phyloP scores from a whole-genome alignment of 257 asterid genomes.

The Forsythia suspensa region DNA sequence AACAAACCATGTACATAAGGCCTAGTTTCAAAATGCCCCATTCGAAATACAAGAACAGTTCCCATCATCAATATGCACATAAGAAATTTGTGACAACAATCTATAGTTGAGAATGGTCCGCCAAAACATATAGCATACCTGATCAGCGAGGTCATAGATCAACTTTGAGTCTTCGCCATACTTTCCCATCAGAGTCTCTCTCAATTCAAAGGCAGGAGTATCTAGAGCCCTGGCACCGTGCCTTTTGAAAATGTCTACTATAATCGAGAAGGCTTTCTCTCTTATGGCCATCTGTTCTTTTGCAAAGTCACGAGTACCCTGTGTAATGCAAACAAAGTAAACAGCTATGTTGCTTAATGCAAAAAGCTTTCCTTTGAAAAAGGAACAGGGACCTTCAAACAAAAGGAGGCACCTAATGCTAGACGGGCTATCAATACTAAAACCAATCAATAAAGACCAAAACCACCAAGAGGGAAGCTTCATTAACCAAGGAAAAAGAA shows the following conservation, averaged over 20 bases:
- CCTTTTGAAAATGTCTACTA: slow-evolving; percentile 78
- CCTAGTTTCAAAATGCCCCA: background rate
- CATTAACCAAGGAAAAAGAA: background rate
- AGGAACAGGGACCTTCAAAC: background rate
- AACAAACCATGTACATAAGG: background rate
- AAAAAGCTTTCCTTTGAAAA: background rate
- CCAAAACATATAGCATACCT: slow-evolving; percentile 46
- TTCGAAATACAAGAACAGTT: background rate
- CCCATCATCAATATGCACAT: background rate
- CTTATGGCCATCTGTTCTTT: slow-evolving; percentile 89
- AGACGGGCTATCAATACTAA: background rate
- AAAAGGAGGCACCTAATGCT: background rate
- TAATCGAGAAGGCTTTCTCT: slow-evolving; percentile 72
- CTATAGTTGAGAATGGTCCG: slow-evolving; percentile 5
- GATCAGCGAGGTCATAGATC: slow-evolving; percentile 96
- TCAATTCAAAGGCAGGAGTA: slow-evolving; percentile 91
- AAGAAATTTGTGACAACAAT: background rate
- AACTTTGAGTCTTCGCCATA: slow-evolving; percentile 98
- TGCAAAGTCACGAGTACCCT: slow-evolving; percentile 97
- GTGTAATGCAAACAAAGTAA: slow-evolving; percentile 19
- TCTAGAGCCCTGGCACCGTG: slow-evolving; percentile 92
- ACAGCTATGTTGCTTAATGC: background rate
- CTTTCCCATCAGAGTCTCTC: slow-evolving; percentile 96
- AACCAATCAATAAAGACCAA: background rate
- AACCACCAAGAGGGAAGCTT: slow-evolving; percentile 7